These are phyloP conservation scores for Solanum appendiculatum DNA, from an alignment of 257 asterid genomes.

Conservation along the genomic window DNA sequence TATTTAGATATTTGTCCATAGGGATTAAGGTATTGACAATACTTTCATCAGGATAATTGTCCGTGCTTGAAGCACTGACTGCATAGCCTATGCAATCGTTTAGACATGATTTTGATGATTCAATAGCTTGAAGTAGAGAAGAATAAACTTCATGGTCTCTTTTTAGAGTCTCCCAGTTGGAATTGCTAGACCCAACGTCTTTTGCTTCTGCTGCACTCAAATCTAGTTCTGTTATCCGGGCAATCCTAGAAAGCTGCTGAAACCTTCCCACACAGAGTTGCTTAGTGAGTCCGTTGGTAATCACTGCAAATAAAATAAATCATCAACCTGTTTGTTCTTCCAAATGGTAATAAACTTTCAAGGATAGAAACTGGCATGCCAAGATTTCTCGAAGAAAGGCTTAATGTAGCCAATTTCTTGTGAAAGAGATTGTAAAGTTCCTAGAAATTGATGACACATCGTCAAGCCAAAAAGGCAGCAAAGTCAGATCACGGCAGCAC, in stretches of 20 bases:
- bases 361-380: background rate
- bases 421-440: background rate
- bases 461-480: background rate
- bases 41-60: slow-evolving; percentile 72
- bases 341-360: background rate
- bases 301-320: slow-evolving; percentile 38
- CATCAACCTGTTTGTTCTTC: background rate
- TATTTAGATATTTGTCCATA: slow-evolving; percentile 30
- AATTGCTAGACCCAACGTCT: slow-evolving; percentile 19
- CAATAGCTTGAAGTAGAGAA: slow-evolving; percentile 50
- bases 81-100: slow-evolving; percentile 53
- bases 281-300: slow-evolving; percentile 42
- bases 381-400: background rate
- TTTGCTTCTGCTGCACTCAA: background rate
- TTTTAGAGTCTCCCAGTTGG: slow-evolving; percentile 25
- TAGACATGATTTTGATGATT: slow-evolving; percentile 26
- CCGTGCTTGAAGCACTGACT: slow-evolving; percentile 82
- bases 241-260: slow-evolving; percentile 52
- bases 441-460: background rate
- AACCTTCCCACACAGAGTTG: slow-evolving; percentile 38
- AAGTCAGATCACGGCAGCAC: background rate
- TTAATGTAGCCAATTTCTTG: background rate
- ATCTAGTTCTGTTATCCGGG: slow-evolving; percentile 15
- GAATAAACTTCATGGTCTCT: slow-evolving; percentile 56
- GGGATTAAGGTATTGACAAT: slow-evolving; percentile 56